Percentiles rank a stretch among this genome's conserved stretches.
Evolutionary conservation across 495 filamentous ascomycete species (phyloP).

Genomic region (Aspergillus wentii): DNA sequence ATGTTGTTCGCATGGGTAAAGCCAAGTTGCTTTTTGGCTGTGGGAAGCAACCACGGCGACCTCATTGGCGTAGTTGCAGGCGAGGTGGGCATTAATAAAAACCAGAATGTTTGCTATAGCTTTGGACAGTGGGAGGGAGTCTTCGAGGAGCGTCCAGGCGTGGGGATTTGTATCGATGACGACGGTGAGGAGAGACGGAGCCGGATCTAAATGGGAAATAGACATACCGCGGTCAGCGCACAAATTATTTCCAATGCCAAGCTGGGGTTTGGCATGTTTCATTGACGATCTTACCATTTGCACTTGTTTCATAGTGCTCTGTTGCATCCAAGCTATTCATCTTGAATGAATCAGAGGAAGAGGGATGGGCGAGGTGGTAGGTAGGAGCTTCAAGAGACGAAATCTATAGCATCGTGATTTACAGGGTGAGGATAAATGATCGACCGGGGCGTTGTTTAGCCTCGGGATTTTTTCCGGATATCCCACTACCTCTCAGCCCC

Average conservation of each 20-base stretch:
- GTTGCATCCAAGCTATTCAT: slow-evolving; percentile 92
- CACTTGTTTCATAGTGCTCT: slow-evolving; percentile 66
- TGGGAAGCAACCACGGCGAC: slow-evolving; percentile 92
- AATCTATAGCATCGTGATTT: too few relatives aligned
- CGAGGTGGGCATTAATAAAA: slow-evolving; percentile 93
- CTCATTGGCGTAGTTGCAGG: slow-evolving; percentile 87
- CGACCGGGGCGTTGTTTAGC: too few relatives aligned
- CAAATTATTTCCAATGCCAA: too few relatives aligned
- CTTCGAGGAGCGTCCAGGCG: slow-evolving; percentile 77
- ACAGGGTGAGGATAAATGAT: too few relatives aligned
- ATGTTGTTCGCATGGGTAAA: slow-evolving; percentile 59
- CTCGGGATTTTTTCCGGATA: too few relatives aligned
- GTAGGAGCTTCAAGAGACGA: too few relatives aligned
- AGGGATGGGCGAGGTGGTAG: too few relatives aligned
- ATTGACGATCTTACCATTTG: slow-evolving; percentile 40
- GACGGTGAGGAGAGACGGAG: slow-evolving; percentile 84
- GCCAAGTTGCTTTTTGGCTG: slow-evolving; percentile 74
- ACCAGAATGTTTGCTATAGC: slow-evolving; percentile 87
- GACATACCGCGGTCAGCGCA: too few relatives aligned
- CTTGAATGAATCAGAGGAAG: too few relatives aligned
- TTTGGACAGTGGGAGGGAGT: slow-evolving; percentile 75
- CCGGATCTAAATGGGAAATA: too few relatives aligned
- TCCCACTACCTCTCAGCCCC: too few relatives aligned
- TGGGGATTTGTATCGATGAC: slow-evolving; percentile 95
- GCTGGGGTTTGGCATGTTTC: too few relatives aligned